A percentile compares a stretch with the other conserved stretches of the same genome.
phyloP scores from a whole-genome alignment of 176 grass and related monocot genomes.

The Ensete ventricosum region DNA sequence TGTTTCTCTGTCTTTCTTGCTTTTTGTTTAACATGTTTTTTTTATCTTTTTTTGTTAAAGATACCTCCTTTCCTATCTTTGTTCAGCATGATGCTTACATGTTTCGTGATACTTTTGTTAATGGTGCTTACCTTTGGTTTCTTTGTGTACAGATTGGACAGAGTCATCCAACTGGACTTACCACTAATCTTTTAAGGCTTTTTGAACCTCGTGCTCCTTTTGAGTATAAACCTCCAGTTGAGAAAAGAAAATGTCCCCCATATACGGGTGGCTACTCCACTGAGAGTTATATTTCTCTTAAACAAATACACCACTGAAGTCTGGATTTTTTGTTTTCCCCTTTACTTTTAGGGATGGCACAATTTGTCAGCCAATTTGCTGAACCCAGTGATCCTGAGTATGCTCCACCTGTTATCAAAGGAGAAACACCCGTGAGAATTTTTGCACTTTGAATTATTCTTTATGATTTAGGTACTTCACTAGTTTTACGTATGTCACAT shows the following conservation, averaged over 20 bases:
- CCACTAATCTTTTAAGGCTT: constrained; percentile 82
- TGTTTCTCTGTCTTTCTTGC: too few relatives aligned
- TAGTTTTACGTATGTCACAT: too few relatives aligned
- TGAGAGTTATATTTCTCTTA: not conserved
- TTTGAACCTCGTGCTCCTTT: constrained; percentile 73
- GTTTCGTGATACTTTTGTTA: not conserved
- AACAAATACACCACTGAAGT: not conserved
- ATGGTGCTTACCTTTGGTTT: not conserved
- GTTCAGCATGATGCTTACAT: too few relatives aligned
- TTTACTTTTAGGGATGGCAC: constrained; percentile 41
- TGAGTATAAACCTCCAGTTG: constrained; percentile 61
- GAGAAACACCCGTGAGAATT: constrained; percentile 43
- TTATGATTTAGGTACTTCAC: too few relatives aligned
- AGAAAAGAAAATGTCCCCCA: constrained; percentile 58
- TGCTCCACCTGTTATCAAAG: constrained; percentile 40
- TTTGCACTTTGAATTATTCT: not conserved
- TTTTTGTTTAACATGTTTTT: too few relatives aligned
- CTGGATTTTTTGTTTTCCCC: not conserved
- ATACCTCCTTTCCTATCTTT: too few relatives aligned
- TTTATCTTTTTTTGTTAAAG: too few relatives aligned
- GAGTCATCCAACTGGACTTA: constrained; percentile 73
- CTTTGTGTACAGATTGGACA: constrained; percentile 57
- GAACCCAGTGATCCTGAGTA: constrained; percentile 54
- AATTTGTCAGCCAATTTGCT: constrained; percentile 44
- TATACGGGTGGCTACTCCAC: constrained; percentile 35